Evolutionary conservation across 345 rosid genomes (phyloP).

Genomic region (Salix purpurea): DNA sequence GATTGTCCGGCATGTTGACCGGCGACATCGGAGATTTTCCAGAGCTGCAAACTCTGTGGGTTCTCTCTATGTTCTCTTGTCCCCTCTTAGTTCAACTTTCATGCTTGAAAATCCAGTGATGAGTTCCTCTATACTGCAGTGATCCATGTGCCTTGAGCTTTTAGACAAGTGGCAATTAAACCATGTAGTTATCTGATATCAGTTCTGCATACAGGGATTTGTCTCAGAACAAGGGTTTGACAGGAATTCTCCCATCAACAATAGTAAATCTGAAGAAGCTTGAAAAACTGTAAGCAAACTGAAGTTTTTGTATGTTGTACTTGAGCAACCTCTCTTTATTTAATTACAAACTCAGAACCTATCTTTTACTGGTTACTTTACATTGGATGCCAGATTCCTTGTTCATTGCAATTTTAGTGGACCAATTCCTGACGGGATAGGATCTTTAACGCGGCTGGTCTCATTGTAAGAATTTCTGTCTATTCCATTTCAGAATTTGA

Average conservation of each 20-base stretch:
- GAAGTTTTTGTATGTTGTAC: neutral
- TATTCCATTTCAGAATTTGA: neutral
- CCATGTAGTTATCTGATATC: neutral
- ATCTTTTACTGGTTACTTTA: neutral
- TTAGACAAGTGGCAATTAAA: too few species aligned
- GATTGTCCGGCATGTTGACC: neutral
- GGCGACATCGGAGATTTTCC: neutral
- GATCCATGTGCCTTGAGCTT: too few species aligned
- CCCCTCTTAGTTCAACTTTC: neutral
- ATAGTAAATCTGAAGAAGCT: conserved; percentile 8
- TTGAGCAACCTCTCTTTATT: neutral
- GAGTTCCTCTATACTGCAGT: neutral
- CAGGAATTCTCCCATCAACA: conserved; percentile 3
- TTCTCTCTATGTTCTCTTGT: neutral
- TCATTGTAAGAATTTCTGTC: neutral
- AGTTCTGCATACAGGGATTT: conserved; percentile 1
- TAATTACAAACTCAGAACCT: neutral
- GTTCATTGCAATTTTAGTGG: neutral
- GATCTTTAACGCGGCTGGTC: neutral
- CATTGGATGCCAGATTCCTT: neutral
- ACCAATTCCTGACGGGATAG: conserved; percentile 5
- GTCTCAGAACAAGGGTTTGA: conserved; percentile 3
- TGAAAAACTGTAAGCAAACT: neutral
- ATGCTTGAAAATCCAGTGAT: neutral
- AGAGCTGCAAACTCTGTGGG: neutral